A percentile compares a stretch with the other conserved stretches of the same genome.
Conservation (phyloP, 345 rosid genomes). For the Triadica sebifera region DNA sequence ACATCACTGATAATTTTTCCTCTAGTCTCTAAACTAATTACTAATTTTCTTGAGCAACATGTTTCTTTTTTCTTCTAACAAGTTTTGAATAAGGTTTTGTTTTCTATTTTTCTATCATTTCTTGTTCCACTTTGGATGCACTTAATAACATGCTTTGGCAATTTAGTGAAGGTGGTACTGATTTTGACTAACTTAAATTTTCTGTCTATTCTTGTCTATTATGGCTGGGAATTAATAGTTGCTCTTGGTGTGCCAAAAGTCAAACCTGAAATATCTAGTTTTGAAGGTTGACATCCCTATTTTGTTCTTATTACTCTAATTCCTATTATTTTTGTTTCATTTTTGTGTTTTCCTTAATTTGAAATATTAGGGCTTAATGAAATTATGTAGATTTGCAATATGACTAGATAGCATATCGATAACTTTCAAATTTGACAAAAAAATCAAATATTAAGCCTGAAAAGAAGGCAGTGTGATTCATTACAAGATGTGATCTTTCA, state of each 20-base stretch:
- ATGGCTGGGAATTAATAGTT: conserved; percentile 93
- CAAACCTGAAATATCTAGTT: conserved; percentile 72
- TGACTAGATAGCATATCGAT: not conserved
- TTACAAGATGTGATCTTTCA: not conserved
- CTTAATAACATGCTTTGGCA: too few relatives aligned
- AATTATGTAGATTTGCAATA: not conserved
- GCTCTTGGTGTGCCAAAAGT: conserved; percentile 88
- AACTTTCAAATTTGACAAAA: not conserved
- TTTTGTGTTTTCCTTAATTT: too few relatives aligned
- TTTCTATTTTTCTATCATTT: too few relatives aligned
- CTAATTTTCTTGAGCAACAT: too few relatives aligned
- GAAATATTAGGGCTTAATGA: not conserved
- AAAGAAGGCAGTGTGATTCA: not conserved
- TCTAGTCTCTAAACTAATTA: too few relatives aligned
- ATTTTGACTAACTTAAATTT: not conserved
- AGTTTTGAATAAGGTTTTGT: too few relatives aligned
- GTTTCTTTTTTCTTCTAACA: too few relatives aligned
- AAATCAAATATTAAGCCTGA: not conserved
- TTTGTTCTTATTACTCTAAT: too few relatives aligned
- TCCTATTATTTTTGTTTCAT: too few relatives aligned
- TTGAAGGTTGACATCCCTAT: too few relatives aligned
- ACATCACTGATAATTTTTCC: too few relatives aligned
- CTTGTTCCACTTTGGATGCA: too few relatives aligned
- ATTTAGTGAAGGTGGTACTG: conserved; percentile 1
- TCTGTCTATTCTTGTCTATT: not conserved